These are phyloP conservation scores for Candida suzukii DNA, from an alignment of 805 yeast genomes.

Conservation along the genomic window DNA sequence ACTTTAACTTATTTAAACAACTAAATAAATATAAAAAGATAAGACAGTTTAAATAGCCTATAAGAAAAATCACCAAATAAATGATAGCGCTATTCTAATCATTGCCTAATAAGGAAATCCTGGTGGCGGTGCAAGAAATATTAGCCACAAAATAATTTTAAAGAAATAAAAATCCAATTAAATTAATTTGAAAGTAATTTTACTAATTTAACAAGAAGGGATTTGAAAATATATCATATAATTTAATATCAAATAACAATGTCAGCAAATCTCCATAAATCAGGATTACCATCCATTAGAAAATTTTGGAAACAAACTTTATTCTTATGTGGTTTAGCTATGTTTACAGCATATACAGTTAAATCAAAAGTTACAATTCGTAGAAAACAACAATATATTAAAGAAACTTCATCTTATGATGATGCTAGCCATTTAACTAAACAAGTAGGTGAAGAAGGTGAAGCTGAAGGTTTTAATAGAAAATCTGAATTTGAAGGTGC, in stretches of 20 bases:
- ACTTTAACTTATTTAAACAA: too few species aligned
- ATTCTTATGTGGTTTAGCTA: constrained; percentile 21
- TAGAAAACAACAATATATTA: constrained; percentile 25
- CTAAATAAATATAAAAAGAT: too few species aligned
- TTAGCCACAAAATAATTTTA: too few species aligned
- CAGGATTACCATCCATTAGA: constrained; percentile 20
- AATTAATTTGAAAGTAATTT: too few species aligned
- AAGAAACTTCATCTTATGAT: constrained; percentile 27
- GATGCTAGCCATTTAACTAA: constrained; percentile 10
- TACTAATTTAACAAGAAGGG: too few species aligned
- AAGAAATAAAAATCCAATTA: too few species aligned
- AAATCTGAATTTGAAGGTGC: constrained; percentile 65
- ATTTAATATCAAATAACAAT: constrained; percentile 31
- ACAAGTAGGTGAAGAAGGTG: constrained; percentile 12
- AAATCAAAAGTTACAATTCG: constrained; percentile 29
- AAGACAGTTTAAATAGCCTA: too few species aligned
- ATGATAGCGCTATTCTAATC: too few species aligned
- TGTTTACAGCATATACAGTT: constrained; percentile 26
- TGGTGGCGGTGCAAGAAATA: too few species aligned
- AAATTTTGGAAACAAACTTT: constrained; percentile 20
- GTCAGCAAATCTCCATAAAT: constrained; percentile 61
- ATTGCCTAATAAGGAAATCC: too few species aligned
- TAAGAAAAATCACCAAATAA: too few species aligned
- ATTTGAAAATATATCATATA: too few species aligned
- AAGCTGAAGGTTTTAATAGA: constrained; percentile 30